phyloP scores from a whole-genome alignment of 768 basidiomycete species.

The Leccinum broughii region DNA sequence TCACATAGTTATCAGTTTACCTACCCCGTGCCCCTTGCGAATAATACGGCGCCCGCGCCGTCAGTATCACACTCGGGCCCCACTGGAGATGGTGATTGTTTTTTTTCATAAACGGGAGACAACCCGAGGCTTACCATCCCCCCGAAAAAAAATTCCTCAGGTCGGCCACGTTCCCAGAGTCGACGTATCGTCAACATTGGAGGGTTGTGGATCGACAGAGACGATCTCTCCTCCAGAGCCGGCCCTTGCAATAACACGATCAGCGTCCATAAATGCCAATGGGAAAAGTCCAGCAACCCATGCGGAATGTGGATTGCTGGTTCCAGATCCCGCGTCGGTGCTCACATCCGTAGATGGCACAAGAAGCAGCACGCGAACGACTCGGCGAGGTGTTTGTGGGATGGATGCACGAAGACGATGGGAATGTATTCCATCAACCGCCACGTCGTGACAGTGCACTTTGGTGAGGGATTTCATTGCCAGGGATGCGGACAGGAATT shows the following conservation, averaged over 20 bases:
- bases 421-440: conserved; percentile 7
- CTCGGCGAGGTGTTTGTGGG: conserved; percentile 4
- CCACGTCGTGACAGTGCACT: conserved; percentile 8
- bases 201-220: conserved; percentile 10
- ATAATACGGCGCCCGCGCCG: no score
- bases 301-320: conserved; percentile 16
- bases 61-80: no score
- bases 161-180: background rate
- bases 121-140: background rate
- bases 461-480: conserved; percentile 10
- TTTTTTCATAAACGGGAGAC: no score
- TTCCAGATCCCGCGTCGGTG: conserved; percentile 1
- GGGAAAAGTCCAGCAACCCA: background rate
- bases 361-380: background rate
- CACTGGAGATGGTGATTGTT: no score
- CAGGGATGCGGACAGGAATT: conserved; percentile 2
- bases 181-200: background rate
- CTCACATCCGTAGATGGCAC: conserved; percentile 16
- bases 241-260: background rate
- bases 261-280: conserved; percentile 12
- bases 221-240: background rate
- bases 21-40: no score
- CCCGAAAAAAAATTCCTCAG: background rate
- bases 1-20: no score
- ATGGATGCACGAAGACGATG: conserved; percentile 5